phyloP scores from a whole-genome alignment of 2,329 filamentous ascomycete species.

The Arthrobotrys entomopaga region DNA sequence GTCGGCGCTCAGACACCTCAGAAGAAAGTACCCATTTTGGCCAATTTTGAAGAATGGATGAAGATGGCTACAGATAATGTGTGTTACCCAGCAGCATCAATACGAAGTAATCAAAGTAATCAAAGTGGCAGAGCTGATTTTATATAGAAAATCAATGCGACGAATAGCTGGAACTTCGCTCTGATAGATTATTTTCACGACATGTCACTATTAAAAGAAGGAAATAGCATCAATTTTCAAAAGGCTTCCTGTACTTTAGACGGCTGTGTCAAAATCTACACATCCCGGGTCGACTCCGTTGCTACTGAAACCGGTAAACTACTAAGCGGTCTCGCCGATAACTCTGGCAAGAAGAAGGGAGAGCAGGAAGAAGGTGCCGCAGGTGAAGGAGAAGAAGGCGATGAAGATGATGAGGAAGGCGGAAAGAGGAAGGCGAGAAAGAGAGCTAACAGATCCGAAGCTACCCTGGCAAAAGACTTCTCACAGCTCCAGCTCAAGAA shows the following conservation, averaged over 20 bases:
- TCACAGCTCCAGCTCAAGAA: constrained; percentile 92
- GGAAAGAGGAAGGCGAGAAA: constrained; percentile 77
- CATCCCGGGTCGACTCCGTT: constrained; percentile 96
- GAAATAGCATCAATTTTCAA: constrained; percentile 97
- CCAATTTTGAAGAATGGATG: constrained; percentile 99
- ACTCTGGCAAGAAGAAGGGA: constrained; percentile 76
- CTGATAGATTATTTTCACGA: constrained; percentile 99
- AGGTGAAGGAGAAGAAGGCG: constrained; percentile 69
- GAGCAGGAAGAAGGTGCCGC: constrained; percentile 72
- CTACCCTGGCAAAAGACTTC: constrained; percentile 91
- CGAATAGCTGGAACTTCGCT: constrained; percentile 99
- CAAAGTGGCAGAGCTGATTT: constrained; percentile 19
- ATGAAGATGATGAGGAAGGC: constrained; percentile 69
- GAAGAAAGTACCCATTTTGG: constrained; percentile 93
- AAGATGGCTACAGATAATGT: constrained; percentile 98
- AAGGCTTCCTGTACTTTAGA: constrained; percentile 97
- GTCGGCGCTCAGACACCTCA: constrained; percentile 87
- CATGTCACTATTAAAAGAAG: constrained; percentile 96
- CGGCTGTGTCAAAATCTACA: constrained; percentile 99
- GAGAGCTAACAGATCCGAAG: constrained; percentile 69
- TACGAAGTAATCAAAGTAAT: not conserved
- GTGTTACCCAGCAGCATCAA: constrained; percentile 27
- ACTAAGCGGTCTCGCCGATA: constrained; percentile 87
- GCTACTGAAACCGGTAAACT: constrained; percentile 97
- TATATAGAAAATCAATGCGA: constrained; percentile 85